Evolutionary conservation across 306 rosid species (phyloP).

Genomic region (Vigna radiata): DNA sequence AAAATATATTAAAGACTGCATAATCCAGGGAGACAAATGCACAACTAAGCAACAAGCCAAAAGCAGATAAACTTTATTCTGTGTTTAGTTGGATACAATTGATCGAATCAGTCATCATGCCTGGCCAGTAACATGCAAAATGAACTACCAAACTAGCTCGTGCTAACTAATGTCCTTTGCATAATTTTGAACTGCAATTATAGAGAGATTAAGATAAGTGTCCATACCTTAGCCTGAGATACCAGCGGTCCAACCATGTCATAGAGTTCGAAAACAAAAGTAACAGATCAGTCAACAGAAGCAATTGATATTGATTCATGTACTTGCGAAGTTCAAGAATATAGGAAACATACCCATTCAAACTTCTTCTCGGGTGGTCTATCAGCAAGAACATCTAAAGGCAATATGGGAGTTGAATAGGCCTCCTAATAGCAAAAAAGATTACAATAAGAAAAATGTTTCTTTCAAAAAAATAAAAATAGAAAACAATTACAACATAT

Average conservation of each 20-base stretch:
- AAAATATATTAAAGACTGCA: background rate
- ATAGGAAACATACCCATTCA: constrained; percentile 68
- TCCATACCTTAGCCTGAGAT: constrained; percentile 85
- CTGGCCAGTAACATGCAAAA: constrained; percentile 34
- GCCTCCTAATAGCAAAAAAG: constrained; percentile 65
- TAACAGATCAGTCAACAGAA: constrained; percentile 47
- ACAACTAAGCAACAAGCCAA: background rate
- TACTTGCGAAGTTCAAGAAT: background rate
- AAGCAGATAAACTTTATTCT: background rate
- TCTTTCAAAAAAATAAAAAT: constrained; percentile 9
- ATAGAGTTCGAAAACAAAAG: constrained; percentile 57
- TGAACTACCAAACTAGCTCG: background rate
- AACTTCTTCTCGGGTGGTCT: constrained; percentile 91
- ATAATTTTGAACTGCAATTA: constrained; percentile 30
- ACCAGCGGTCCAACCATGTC: constrained; percentile 39
- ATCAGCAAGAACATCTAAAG: constrained; percentile 92
- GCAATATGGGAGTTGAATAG: constrained; percentile 81
- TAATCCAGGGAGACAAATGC: constrained; percentile 7
- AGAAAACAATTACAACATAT: constrained; percentile 19
- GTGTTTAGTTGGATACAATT: background rate
- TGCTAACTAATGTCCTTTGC: constrained; percentile 22
- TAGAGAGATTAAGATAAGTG: constrained; percentile 15
- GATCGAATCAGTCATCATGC: constrained; percentile 26
- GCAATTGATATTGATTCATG: constrained; percentile 38
- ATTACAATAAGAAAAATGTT: constrained; percentile 26